Evolutionary conservation across 805 yeast genomes (phyloP), one percentile per base, ranked within the genome.

Genomic region (Saturnispora ahearnii): DNA sequence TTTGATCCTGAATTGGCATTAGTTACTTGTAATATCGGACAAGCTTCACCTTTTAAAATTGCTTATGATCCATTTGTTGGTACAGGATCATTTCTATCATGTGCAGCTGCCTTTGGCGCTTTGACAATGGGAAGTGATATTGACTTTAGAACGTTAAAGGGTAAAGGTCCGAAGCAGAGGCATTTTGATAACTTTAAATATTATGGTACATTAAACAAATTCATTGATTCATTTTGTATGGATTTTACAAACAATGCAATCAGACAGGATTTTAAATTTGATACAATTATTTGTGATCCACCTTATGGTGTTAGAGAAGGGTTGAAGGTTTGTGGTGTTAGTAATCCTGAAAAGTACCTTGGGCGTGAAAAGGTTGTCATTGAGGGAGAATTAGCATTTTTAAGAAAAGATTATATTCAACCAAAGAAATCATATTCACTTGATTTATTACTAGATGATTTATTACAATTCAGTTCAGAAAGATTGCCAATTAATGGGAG

Each of bases 301-400:
- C 99, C 99, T 0, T 93, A 93, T 64, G 99, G 99, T 11, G 95
- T 93, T 2, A 74, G 99, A 57, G 99, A 93, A 65, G 96, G 98
- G 3, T 76, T 93, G 48, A 89, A 88, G 63, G 96, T 89, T 0
- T 79, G 95, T 49, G 99, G 99, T 4, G 85, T 95, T 4, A 80
- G 76, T 55, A 66, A 76, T 53, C 59, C 59, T 29, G 81, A 74
- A 49, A 79, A 76, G 59, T 84, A 84, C 41, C 76, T 69, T 9
- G 95, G 91, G 0, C 78, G 87, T 57, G 95, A 87, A 60, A 68
- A 77, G 41, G 70, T 84, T 3, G 73, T 81, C n/a, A 86, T 87
- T 26, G 82, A 85, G 54, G 96, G 96, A 6, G 79, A 79, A 58
- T 77, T 77, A 57, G 95, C 96, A 1, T 86, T 73, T 63, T 69